Conservation (phyloP, 2,329 filamentous ascomycete genomes). For the Penicillium digitatum region DNA sequence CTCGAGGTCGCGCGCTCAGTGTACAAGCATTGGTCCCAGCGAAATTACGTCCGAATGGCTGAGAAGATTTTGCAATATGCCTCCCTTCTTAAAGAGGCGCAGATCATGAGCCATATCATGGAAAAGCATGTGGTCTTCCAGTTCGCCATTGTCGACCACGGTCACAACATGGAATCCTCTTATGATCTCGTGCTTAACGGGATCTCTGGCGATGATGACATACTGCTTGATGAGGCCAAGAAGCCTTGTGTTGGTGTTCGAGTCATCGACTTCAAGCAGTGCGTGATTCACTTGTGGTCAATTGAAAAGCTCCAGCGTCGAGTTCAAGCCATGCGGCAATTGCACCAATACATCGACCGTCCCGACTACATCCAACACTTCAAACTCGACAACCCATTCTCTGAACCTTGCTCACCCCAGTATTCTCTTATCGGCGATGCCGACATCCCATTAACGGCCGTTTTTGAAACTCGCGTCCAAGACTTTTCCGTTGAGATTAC, state of each 20-base stretch:
- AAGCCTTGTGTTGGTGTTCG: slow-evolving; percentile 91
- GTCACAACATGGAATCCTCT: slow-evolving; percentile 83
- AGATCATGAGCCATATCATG: slow-evolving; percentile 96
- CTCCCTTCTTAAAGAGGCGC: slow-evolving; percentile 84
- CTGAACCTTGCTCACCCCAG: slow-evolving; percentile 83
- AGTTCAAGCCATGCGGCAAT: slow-evolving; percentile 87
- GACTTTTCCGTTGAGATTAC: slow-evolving; percentile 88
- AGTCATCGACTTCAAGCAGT: slow-evolving; percentile 84
- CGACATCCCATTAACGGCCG: slow-evolving; percentile 84
- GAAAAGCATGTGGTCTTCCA: slow-evolving; percentile 92
- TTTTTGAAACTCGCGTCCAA: slow-evolving; percentile 91
- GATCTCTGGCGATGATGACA: slow-evolving; percentile 78
- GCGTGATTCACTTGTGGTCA: slow-evolving; percentile 88
- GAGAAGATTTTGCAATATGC: slow-evolving; percentile 87
- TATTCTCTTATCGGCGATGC: slow-evolving; percentile 91
- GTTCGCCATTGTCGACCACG: slow-evolving; percentile 84
- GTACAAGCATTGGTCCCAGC: slow-evolving; percentile 71
- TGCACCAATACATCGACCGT: slow-evolving; percentile 93
- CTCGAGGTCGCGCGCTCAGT: slow-evolving; percentile 64
- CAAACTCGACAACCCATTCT: slow-evolving; percentile 87
- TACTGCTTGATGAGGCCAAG: slow-evolving; percentile 70
- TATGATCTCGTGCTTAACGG: slow-evolving; percentile 96
- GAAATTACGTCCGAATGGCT: slow-evolving; percentile 89
- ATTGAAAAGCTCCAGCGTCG: slow-evolving; percentile 85
- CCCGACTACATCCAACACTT: slow-evolving; percentile 94